These are phyloP conservation scores for Areca catechu DNA, from an alignment of 176 grass and related monocot species.

Conservation along the genomic window DNA sequence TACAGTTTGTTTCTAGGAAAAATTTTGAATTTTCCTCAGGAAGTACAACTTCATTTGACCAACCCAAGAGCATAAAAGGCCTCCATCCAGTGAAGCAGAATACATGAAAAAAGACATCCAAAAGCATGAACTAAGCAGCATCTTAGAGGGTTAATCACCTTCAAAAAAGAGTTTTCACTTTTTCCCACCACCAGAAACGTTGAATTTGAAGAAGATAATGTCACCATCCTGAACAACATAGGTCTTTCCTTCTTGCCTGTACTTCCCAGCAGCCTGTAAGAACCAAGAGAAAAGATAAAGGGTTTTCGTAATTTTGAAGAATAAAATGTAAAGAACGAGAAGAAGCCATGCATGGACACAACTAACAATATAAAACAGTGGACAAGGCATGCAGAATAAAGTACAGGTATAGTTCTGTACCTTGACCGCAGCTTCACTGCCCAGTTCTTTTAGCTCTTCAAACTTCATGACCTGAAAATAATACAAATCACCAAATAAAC, in stretches of 20 bases:
- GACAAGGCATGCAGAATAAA: neutral
- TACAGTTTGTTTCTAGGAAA: no score
- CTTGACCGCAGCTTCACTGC: slow-evolving; percentile 83
- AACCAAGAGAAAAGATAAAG: slow-evolving; percentile 4
- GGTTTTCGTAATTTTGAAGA: no score
- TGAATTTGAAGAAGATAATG: slow-evolving; percentile 98
- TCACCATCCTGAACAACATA: slow-evolving; percentile 95
- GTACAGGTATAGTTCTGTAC: slow-evolving; percentile 17
- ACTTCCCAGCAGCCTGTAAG: slow-evolving; percentile 80
- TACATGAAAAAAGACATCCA: no score
- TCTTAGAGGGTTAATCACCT: neutral
- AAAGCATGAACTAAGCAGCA: no score
- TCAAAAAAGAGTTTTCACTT: slow-evolving; percentile 37
- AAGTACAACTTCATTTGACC: no score
- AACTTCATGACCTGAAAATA: slow-evolving; percentile 90
- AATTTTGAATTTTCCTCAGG: no score
- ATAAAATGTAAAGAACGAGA: no score
- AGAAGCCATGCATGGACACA: no score
- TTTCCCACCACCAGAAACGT: slow-evolving; percentile 92
- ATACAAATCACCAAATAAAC: no score
- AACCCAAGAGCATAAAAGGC: no score
- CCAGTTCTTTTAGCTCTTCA: slow-evolving; percentile 90
- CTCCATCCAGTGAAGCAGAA: no score
- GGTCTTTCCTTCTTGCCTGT: slow-evolving; percentile 93
- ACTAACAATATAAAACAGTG: neutral